Evolutionary conservation across 78 protist species (phyloP), one percentile per base, ranked within the genome.

Genomic region (Thecamonas trahens): DNA sequence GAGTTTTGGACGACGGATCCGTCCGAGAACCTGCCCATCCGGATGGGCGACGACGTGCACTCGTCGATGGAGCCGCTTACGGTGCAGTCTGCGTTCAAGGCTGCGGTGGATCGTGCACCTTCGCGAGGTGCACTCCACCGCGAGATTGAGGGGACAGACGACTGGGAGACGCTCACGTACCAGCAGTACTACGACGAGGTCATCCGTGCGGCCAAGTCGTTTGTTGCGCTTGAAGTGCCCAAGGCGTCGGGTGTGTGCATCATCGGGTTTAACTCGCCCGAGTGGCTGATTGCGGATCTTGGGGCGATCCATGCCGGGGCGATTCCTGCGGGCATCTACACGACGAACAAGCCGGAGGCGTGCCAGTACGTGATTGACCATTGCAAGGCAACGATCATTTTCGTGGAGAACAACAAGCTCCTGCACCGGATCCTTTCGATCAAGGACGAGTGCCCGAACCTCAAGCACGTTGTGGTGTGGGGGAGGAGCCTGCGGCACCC

Each of bases 241-340:
- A n/a, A 69, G 31, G 61, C 45, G n/a, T 52, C 57, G 9, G 31
- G 32, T 17, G 80, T 81, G 8, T 74, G 76, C 64, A 64, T 89
- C 24, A 70, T 81, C 31, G 94, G 90, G 61, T 84, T 84, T 82
- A 84, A 84, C 65, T 72, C 81, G 45, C 85, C 84, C 72, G 94
- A 89, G 57, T 89, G 94, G 94, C 79, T 78, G 40, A 71, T 82
- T 55, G 60, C 88, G 20, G 68, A 61, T 44, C 52, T 80, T 1
- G 94, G 81, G 28, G 62, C 82, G 37, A 84, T 89, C 24, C 55
- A 44, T 39, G 87, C 90, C 6, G 83, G 81, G 31, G 94, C 83
- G n/a, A 11, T 89, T 38, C 83, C 83, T 34, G 74, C 86, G 34
- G 94, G 94, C 55, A 75, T 89, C 57, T 89, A 83, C 68, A 76